Base-by-base conservation (phyloP, 2,329 filamentous ascomycete species). In the Hypocrella siamensis region DNA sequence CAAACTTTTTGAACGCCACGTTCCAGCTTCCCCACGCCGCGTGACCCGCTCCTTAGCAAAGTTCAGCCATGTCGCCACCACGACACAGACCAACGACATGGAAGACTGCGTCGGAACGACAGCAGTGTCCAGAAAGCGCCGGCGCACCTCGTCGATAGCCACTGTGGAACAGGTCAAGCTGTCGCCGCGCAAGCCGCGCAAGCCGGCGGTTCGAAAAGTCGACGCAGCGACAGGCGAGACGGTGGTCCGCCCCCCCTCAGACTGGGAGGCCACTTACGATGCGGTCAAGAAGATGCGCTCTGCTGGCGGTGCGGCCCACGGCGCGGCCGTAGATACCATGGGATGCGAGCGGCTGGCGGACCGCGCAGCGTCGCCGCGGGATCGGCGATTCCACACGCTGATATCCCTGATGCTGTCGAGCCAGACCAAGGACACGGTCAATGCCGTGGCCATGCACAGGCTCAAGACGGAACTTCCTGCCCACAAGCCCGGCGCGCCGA, bases 311-410 rank as follows among this genome's bases (percentile, higher is more conserved):
- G 47, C 56, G 57, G 57, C 79, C 49, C 49, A 69, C 60, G 55
- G 79, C 68, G 90, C 90, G 1, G 81, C 88, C 1, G 90, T 98
- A 9, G 90, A 98, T 53, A 96, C 88, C 0, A 94, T 96, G 86
- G 90, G 90, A 9, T 98, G 90, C 55, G 85, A 85, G 54, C 70
- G 71, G 6, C 64, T 90, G 8, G 81, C 80, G 3, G 58, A 65
- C 30, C 51, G 57, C 12, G 53, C 44, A 2, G 63, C 67, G 9
- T 63, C 57, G 35, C 49, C 61, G 17, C 61, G 57, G 35, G 68
- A 71, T 47, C 74, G 75, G 49, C 70, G 86, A 6, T 86, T 92
- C 45, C 86, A 94, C 47, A 93, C 83, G 3, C 69, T 94, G 19
- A 66, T 93, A 25, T 73, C 85, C 11, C 63, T 94, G 39, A 93